Conservation (phyloP, 306 rosid genomes). For the barrel medic (Medicago truncatula) region MtrunA17r5.0-ANR NC_053047.1:36014501-36015000, state of each 20-base stretch:
- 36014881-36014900: conserved; percentile 61
- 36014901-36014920: conserved; percentile 84
- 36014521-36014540: neutral
- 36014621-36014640: conserved; percentile 99
- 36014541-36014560: neutral
- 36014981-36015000: neutral
- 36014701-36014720: conserved; percentile 98
- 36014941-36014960: conserved; percentile 42
- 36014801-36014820: conserved; percentile 48
- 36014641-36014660: conserved; percentile 97
- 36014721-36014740: conserved; percentile 99
- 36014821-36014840: conserved; percentile 55
- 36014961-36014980: conserved; percentile 29
- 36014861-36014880: conserved; percentile 62
- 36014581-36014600: conserved; percentile 5
- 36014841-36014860: conserved; percentile 75
- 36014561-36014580: neutral
- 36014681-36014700: conserved; percentile 94
- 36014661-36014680: conserved; percentile 88
- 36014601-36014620: conserved; percentile 99
- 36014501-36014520: conserved; percentile 8
- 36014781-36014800: conserved; percentile 44
- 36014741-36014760: conserved; percentile 92
- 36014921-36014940: conserved; percentile 85
- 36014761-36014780: conserved; percentile 10